These are phyloP conservation scores for Acacia pycnantha DNA, from an alignment of 331 rosid species.

Conservation along the genomic window DNA sequence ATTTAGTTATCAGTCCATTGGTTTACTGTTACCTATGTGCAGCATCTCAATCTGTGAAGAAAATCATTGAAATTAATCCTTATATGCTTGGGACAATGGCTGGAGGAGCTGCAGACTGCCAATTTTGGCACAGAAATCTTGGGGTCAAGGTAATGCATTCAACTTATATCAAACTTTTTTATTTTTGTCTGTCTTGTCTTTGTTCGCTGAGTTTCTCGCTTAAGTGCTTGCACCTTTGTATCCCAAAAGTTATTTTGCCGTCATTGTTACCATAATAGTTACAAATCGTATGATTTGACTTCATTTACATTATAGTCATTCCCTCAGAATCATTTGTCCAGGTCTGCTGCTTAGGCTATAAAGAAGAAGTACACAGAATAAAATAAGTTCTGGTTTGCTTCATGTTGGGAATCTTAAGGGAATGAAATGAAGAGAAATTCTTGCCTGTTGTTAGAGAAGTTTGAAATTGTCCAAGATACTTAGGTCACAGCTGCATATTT, in stretches of 20 bases:
- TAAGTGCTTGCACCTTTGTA: neutral
- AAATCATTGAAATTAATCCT: constrained; percentile 86
- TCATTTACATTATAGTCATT: neutral
- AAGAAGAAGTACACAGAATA: constrained; percentile 9
- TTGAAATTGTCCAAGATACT: too few relatives aligned
- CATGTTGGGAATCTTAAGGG: constrained; percentile 12
- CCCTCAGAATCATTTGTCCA: constrained; percentile 3
- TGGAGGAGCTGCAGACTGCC: constrained; percentile 99
- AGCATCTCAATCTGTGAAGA: constrained; percentile 97
- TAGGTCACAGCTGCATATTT: neutral
- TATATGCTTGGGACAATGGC: constrained; percentile 99
- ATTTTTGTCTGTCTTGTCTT: neutral
- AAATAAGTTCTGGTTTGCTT: neutral
- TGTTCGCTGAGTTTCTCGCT: neutral
- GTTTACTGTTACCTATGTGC: constrained; percentile 8
- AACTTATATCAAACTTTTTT: neutral
- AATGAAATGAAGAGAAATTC: neutral
- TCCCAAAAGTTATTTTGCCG: constrained; percentile 10
- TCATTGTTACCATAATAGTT: neutral
- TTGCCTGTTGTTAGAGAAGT: constrained; percentile 6
- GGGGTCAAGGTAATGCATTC: constrained; percentile 67
- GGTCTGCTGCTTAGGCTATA: neutral
- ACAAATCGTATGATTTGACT: neutral
- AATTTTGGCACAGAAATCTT: constrained; percentile 95
- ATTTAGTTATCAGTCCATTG: neutral